Conservation (phyloP, 2,329 filamentous ascomycete genomes). For the Stemphylium lycopersici region DNA sequence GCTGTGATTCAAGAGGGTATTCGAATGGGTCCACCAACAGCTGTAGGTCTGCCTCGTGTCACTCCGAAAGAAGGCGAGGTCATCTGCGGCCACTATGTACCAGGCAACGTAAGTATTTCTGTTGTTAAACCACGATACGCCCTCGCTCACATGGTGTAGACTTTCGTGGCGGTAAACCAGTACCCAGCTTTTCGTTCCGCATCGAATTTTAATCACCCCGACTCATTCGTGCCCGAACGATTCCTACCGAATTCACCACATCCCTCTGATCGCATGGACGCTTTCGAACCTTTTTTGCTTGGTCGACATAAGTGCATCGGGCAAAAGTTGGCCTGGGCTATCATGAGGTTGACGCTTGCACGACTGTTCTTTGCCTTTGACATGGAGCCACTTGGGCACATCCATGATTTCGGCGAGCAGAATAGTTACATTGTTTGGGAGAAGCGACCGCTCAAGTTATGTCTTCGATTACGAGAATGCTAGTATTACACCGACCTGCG, state of each 20-base stretch:
- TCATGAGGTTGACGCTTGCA: conserved; percentile 45
- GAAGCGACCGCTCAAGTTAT: conserved; percentile 16
- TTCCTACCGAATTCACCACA: conserved; percentile 33
- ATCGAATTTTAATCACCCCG: conserved; percentile 34
- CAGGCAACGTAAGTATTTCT: conserved; percentile 2
- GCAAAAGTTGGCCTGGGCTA: conserved; percentile 32
- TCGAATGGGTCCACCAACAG: conserved; percentile 30
- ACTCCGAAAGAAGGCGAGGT: conserved; percentile 16
- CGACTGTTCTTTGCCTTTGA: conserved; percentile 48
- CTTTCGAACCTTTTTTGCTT: conserved; percentile 28
- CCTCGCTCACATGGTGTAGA: conserved; percentile 8
- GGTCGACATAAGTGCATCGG: conserved; percentile 34
- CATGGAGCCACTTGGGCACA: conserved; percentile 2
- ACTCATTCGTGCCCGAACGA: conserved; percentile 38
- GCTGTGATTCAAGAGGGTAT: conserved; percentile 38
- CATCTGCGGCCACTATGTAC: conserved; percentile 22
- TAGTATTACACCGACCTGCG: too few relatives aligned
- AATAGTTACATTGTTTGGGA: conserved; percentile 29
- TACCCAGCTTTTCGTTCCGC: conserved; percentile 33
- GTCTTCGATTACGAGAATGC: background rate
- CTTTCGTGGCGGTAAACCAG: conserved; percentile 29
- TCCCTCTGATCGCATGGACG: conserved; percentile 25
- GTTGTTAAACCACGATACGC: too few relatives aligned
- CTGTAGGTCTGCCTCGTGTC: conserved; percentile 17
- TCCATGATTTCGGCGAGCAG: conserved; percentile 21